Conservation (phyloP, 2,329 filamentous ascomycete species). For the Aspergillus fijiensis region DNA sequence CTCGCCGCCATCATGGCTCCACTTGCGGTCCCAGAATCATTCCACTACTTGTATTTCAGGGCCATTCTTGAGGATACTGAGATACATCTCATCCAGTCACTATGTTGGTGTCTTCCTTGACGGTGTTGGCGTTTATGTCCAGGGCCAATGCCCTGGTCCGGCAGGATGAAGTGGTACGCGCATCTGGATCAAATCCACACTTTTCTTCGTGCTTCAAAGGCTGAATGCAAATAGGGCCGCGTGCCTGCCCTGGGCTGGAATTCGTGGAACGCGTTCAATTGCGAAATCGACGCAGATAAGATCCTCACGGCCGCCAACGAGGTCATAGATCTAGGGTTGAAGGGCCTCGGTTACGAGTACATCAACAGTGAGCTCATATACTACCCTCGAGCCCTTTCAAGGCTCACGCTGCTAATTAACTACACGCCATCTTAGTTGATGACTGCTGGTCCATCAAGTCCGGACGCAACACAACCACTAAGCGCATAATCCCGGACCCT, state of each 20-base stretch:
- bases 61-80: neutral
- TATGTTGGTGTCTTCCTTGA: neutral
- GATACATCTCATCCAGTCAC: neutral
- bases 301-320: conserved; percentile 49
- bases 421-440: conserved; percentile 45
- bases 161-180: conserved; percentile 29
- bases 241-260: conserved; percentile 45
- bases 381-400: no score
- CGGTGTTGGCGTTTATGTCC: conserved; percentile 19
- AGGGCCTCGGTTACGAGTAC: conserved; percentile 53
- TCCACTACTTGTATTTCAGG: neutral
- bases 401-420: no score
- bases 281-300: conserved; percentile 48
- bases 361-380: conserved; percentile 32
- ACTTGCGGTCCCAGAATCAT: neutral
- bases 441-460: conserved; percentile 59
- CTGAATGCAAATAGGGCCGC: conserved; percentile 20
- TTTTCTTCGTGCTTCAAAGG: neutral
- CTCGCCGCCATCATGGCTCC: neutral
- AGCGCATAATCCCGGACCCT: conserved; percentile 49
- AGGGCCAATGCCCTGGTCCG: conserved; percentile 25
- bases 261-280: conserved; percentile 50
- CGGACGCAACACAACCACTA: conserved; percentile 43
- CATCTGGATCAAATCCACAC: neutral
- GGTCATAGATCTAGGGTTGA: conserved; percentile 48